Conservation (phyloP, 2,329 filamentous ascomycete species). For the Aspergillus cejpii region DNA sequence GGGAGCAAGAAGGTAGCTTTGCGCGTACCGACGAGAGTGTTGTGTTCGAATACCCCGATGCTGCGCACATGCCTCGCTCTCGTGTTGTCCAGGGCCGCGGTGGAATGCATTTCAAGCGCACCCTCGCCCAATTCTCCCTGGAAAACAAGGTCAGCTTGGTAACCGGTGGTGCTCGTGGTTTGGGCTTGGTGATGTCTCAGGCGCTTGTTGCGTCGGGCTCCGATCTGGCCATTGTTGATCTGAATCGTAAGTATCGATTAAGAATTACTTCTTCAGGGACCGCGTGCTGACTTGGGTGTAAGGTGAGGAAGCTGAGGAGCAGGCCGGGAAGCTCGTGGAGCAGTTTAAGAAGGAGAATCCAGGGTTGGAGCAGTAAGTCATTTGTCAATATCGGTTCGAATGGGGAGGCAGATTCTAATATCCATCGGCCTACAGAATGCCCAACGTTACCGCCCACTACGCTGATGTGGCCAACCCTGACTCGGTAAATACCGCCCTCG, state of each 20-base stretch:
- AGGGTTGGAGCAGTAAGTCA: conserved; percentile 56
- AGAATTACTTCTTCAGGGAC: too few relatives aligned
- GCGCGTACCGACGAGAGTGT: conserved; percentile 75
- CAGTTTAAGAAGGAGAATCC: conserved; percentile 76
- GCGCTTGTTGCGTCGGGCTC: conserved; percentile 82
- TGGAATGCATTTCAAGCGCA: conserved; percentile 76
- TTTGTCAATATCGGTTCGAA: not conserved
- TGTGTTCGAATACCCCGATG: conserved; percentile 69
- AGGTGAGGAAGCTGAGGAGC: conserved; percentile 78
- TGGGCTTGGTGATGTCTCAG: conserved; percentile 90
- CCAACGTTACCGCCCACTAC: conserved; percentile 83
- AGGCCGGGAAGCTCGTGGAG: conserved; percentile 66
- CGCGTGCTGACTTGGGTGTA: conserved; percentile 10
- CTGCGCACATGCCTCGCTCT: conserved; percentile 64
- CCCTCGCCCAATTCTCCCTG: conserved; percentile 77
- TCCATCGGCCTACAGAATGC: conserved; percentile 47
- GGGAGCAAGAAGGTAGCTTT: conserved; percentile 57
- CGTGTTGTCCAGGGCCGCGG: conserved; percentile 67
- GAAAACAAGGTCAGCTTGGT: conserved; percentile 77
- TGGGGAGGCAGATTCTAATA: not conserved
- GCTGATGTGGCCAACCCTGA: conserved; percentile 76
- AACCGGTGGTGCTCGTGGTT: conserved; percentile 80
- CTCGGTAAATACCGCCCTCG: conserved; percentile 68
- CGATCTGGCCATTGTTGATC: conserved; percentile 83
- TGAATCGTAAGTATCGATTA: conserved; percentile 73